Conservation (phyloP, 352 stramenopile genomes). For the Pythium angustatum region DNA sequence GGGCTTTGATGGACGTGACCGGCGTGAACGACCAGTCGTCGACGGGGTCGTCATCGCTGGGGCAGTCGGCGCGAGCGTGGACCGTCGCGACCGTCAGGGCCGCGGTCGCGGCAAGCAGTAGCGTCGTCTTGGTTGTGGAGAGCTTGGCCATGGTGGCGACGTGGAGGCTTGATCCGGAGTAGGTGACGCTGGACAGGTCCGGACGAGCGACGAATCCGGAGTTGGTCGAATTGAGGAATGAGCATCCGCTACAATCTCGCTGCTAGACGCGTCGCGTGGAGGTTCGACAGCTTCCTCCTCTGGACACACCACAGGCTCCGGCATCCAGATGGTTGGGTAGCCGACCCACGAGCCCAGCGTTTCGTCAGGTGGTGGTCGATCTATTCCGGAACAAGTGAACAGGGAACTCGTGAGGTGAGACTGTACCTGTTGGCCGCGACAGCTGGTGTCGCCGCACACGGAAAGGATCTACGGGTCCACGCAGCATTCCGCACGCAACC, state of each 20-base stretch:
- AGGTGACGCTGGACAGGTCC: not conserved
- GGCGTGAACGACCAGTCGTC: constrained; percentile 20
- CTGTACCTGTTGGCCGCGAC: no score
- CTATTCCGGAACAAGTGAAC: not conserved
- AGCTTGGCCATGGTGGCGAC: not conserved
- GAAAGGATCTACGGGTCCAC: no score
- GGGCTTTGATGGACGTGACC: constrained; percentile 37
- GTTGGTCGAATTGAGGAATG: not conserved
- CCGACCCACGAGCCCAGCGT: no score
- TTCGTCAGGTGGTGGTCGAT: not conserved
- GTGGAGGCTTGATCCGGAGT: no score
- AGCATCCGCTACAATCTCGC: not conserved
- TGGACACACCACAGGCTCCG: not conserved
- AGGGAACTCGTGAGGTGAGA: no score
- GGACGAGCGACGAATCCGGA: not conserved
- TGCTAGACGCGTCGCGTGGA: not conserved
- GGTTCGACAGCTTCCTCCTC: not conserved
- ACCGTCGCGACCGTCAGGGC: not conserved
- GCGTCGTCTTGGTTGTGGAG: constrained; percentile 8
- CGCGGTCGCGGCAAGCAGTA: not conserved
- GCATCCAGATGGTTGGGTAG: no score
- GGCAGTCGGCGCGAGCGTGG: not conserved
- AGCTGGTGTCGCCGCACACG: no score
- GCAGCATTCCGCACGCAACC: not conserved
- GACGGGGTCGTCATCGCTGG: not conserved